Evolutionary conservation across 352 stramenopile genomes (phyloP), one percentile per base, ranked within the genome.

Genomic region (Phytophthora cactorum): DNA sequence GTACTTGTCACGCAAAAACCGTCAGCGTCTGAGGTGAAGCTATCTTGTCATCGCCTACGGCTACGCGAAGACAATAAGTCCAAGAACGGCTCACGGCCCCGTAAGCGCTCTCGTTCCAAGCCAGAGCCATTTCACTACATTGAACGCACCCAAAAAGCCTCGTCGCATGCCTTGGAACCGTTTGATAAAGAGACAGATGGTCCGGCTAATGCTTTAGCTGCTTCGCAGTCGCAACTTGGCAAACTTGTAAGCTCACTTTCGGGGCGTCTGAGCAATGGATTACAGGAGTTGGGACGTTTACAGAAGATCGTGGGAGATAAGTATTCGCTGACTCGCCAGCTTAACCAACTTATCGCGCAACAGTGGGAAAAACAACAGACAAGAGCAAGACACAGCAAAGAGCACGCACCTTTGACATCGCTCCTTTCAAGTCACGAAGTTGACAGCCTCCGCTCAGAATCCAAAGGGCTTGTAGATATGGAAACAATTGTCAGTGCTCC

Each of bases 61-160:
- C 38, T 78, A 22, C 65, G 56, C 27, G 72, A 76, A 27, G 46
- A 75, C 47, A 72, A 77, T 25, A 56, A 72, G 6, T 51, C 17
- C n/a, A 68, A 75, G 6, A 45, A 67, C 3, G 66, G 32, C 15
- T 25, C 36, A 8, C 66, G 67, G 8, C 64, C 53, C 7, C 57
- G 50, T 10, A 92, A 90, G 62, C 72, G 79, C n/a, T 59, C 56
- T 53, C 69, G 52, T 29, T 31, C 12, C 3, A 66, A 60, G 7
- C 1, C 25, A 36, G 43, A 54, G 0, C 6, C 57, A 43, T 76
- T 86, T 36, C 64, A 65, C 27, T 89, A 75, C 45, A 90, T 92
- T 54, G 81, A 92, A 57, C 84, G 80, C n/a, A 84, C 84, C 7
- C 75, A 79, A 43, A 82, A 70, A 17, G 58, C 61, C 22, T 77